Evolutionary conservation across 306 rosid species (phyloP).

Genomic region (Inga laurina): DNA sequence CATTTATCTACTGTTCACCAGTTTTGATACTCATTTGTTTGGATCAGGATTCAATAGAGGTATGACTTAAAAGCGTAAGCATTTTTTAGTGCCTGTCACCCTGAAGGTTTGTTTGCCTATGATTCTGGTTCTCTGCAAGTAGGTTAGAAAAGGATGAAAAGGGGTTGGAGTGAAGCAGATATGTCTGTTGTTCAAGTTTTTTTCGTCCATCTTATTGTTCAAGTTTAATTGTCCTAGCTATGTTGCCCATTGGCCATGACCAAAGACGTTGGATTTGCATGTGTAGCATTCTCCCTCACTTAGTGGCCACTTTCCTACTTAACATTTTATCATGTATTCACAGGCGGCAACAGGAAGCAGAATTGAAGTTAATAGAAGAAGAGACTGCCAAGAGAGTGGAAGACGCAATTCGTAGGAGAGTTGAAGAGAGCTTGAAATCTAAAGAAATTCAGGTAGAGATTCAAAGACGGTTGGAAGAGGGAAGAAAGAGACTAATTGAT

Average conservation of each 20-base stretch:
- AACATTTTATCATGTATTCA: constrained; percentile 39
- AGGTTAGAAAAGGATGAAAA: constrained; percentile 38
- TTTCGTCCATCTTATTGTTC: not conserved
- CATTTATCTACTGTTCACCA: constrained; percentile 97
- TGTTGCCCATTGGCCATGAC: constrained; percentile 33
- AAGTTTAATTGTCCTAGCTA: not conserved
- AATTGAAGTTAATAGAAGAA: constrained; percentile 66
- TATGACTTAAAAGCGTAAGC: constrained; percentile 97
- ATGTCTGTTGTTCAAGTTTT: constrained; percentile 26
- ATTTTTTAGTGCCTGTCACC: constrained; percentile 66
- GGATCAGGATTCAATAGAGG: constrained; percentile 99
- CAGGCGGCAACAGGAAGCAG: constrained; percentile 84
- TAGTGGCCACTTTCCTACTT: constrained; percentile 49
- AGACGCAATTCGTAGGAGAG: constrained; percentile 70
- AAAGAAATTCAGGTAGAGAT: constrained; percentile 62
- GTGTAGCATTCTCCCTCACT: constrained; percentile 29
- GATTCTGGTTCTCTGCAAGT: constrained; percentile 53
- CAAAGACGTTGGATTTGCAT: constrained; percentile 31
- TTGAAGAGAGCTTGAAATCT: constrained; percentile 67
- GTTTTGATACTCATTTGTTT: constrained; percentile 93
- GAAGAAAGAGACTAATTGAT: constrained; percentile 58
- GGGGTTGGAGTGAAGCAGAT: constrained; percentile 31
- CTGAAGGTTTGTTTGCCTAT: constrained; percentile 85
- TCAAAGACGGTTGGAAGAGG: constrained; percentile 72
- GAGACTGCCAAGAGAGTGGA: constrained; percentile 79